Evolutionary conservation across 2,329 filamentous ascomycete genomes (phyloP).

Genomic region (Pseudocercospora eumusae): DNA sequence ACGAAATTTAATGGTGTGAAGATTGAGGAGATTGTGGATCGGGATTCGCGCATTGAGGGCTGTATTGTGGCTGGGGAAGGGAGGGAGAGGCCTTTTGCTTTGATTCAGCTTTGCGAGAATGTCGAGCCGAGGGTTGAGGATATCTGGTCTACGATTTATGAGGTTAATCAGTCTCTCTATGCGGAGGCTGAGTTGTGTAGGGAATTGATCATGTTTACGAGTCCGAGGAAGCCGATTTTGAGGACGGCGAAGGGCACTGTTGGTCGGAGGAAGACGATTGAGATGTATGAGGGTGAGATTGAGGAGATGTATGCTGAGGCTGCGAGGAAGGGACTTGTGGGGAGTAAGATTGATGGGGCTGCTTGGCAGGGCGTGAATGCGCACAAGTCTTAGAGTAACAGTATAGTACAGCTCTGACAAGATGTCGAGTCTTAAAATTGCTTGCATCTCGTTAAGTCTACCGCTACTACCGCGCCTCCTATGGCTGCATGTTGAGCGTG

Average conservation of each 20-base stretch:
- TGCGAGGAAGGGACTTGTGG: neutral
- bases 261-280: conserved; percentile 16
- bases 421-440: too few species aligned
- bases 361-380: neutral
- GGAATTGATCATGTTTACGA: conserved; percentile 21
- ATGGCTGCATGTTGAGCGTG: too few species aligned
- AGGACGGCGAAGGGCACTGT: conserved; percentile 22
- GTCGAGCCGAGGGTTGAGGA: conserved; percentile 3
- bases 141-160: conserved; percentile 19
- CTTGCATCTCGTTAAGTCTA: too few species aligned
- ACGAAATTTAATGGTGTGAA: conserved; percentile 27
- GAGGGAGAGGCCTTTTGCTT: conserved; percentile 15
- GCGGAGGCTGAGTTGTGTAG: conserved; percentile 19
- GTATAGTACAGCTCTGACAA: too few species aligned
- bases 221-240: conserved; percentile 14
- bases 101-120: conserved; percentile 16
- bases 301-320: conserved; percentile 13
- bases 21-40: conserved; percentile 24
- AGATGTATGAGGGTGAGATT: conserved; percentile 19
- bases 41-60: conserved; percentile 4
- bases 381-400: too few species aligned
- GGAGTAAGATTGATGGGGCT: neutral
- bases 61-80: conserved; percentile 22
- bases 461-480: too few species aligned
- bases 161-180: conserved; percentile 20